Evolutionary conservation across 1,139 yeast species (phyloP).

Genomic region (Wickerhamomyces sp.): DNA sequence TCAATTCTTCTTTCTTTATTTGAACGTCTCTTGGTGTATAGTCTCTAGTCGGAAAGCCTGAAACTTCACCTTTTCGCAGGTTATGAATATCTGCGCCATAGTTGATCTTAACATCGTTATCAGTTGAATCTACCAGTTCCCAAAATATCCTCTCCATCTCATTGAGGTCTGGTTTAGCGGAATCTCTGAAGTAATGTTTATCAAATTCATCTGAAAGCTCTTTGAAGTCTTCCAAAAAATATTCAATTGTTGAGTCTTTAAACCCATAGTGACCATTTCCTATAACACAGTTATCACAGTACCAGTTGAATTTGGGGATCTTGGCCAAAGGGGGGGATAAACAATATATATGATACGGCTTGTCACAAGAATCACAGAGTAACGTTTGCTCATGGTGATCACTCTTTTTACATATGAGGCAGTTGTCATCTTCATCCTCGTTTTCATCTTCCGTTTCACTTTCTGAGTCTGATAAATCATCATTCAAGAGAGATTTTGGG

Average conservation of each 20-base stretch:
- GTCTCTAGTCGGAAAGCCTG: conserved; percentile 53
- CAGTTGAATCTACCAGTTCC: conserved; percentile 40
- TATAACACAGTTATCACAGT: conserved; percentile 72
- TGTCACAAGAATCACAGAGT: conserved; percentile 71
- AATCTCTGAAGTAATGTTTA: conserved; percentile 32
- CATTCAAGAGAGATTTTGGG: conserved; percentile 26
- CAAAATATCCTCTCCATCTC: conserved; percentile 56
- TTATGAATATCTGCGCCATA: conserved; percentile 81
- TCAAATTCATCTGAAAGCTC: conserved; percentile 51
- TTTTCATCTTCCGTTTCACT: conserved; percentile 30
- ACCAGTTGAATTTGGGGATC: conserved; percentile 65
- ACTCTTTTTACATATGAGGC: conserved; percentile 49
- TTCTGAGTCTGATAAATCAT: conserved; percentile 19
- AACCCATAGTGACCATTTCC: conserved; percentile 92
- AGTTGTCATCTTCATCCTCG: conserved; percentile 31
- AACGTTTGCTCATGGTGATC: conserved; percentile 48
- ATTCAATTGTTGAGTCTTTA: conserved; percentile 62
- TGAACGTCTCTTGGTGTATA: conserved; percentile 20
- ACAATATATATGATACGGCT: conserved; percentile 62
- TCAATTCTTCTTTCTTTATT: conserved; percentile 29
- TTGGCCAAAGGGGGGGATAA: conserved; percentile 44
- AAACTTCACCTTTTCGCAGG: conserved; percentile 51
- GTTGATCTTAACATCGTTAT: conserved; percentile 47
- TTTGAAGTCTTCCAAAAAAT: conserved; percentile 56
- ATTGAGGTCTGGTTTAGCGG: conserved; percentile 34